Evolutionary conservation across 2,329 filamentous ascomycete species (phyloP).

Genomic region (Curvularia sp.): DNA sequence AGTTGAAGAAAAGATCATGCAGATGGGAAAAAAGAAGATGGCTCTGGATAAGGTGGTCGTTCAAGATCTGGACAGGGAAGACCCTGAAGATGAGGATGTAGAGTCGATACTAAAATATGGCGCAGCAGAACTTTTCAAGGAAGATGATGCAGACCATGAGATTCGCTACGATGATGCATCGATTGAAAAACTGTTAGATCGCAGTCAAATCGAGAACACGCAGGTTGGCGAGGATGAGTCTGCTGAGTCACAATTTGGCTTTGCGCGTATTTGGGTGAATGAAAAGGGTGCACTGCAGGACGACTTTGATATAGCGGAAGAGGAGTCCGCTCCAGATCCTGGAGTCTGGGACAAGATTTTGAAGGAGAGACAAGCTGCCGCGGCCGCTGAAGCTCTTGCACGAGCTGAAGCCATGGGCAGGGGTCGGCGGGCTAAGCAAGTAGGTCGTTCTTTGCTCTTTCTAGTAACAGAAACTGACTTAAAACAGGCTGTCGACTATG

Average conservation of each 20-base stretch:
- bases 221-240: constrained; percentile 67
- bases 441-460: constrained; percentile 42
- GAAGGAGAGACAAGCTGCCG: constrained; percentile 78
- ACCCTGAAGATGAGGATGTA: constrained; percentile 78
- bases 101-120: constrained; percentile 89
- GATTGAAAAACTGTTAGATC: constrained; percentile 90
- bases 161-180: constrained; percentile 82
- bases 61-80: constrained; percentile 86
- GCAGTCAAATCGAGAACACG: constrained; percentile 79
- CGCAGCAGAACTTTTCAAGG: constrained; percentile 83
- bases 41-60: constrained; percentile 94
- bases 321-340: constrained; percentile 65
- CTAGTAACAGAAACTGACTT: constrained; percentile 12
- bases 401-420: constrained; percentile 81
- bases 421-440: constrained; percentile 75
- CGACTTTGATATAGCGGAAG: constrained; percentile 62
- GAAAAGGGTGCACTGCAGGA: constrained; percentile 73
- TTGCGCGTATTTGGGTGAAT: constrained; percentile 91
- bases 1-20: constrained; percentile 94
- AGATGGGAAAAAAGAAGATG: constrained; percentile 95
- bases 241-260: constrained; percentile 82
- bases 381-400: constrained; percentile 71
- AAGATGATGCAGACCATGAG: constrained; percentile 71
- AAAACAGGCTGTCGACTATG: constrained; percentile 56
- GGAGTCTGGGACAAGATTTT: constrained; percentile 92